Conservation (phyloP, 768 basidiomycete species). For the Tulasnella sp. region DNA sequence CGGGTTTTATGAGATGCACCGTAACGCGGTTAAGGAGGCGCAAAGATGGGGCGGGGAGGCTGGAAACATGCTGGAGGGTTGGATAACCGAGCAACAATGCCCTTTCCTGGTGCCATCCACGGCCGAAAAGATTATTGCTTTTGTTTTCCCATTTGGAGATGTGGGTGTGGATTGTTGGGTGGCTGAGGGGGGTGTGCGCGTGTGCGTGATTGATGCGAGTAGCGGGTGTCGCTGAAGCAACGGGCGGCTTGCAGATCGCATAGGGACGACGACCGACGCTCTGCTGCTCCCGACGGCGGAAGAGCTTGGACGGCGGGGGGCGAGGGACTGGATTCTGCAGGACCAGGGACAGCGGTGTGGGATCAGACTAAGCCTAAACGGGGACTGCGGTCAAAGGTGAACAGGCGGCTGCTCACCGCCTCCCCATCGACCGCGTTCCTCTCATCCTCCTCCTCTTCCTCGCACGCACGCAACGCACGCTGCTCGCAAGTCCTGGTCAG, state of each 20-base stretch:
- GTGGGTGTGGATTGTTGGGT: background rate
- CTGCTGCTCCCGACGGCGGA: background rate
- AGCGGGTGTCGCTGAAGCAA: slow-evolving; percentile 5
- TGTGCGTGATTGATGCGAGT: background rate
- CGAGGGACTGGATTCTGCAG: background rate
- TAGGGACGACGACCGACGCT: slow-evolving; percentile 12
- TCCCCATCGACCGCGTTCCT: slow-evolving; percentile 13
- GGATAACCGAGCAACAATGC: slow-evolving; percentile 12
- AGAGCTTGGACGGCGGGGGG: background rate
- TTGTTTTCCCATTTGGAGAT: background rate
- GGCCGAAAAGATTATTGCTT: background rate
- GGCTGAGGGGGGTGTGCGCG: background rate
- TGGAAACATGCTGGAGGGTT: background rate
- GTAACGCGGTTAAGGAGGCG: slow-evolving; percentile 7
- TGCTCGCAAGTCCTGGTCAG: background rate
- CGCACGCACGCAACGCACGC: background rate
- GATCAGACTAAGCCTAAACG: slow-evolving; percentile 1
- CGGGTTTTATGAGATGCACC: background rate
- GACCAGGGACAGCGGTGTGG: slow-evolving; percentile 19
- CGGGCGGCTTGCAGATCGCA: slow-evolving; percentile 10
- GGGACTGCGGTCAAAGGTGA: slow-evolving; percentile 18
- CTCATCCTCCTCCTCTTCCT: background rate
- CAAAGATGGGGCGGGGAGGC: slow-evolving; percentile 6
- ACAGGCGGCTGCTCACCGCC: slow-evolving; percentile 20
- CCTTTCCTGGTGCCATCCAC: slow-evolving; percentile 6